phyloP scores from a whole-genome alignment of 306 rosid genomes.

The Arachis stenosperma region DNA sequence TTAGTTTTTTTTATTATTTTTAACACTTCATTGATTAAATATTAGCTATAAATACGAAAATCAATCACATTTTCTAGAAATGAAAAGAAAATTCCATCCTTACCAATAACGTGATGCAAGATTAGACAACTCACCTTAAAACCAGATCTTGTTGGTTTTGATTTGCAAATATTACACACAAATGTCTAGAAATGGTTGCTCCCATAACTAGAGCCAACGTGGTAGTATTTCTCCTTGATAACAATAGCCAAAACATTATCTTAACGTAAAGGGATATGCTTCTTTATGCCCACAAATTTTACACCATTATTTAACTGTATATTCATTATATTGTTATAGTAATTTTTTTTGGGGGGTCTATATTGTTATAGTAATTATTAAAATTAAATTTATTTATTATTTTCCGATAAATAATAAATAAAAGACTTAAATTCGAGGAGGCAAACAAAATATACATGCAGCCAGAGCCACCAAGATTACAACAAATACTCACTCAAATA shows the following conservation, averaged over 20 bases:
- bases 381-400: too few species aligned
- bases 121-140: neutral
- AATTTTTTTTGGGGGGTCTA: too few species aligned
- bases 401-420: too few species aligned
- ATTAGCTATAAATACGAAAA: neutral
- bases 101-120: neutral
- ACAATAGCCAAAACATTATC: conserved; percentile 6
- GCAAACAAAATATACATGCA: too few species aligned
- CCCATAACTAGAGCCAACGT: neutral
- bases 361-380: too few species aligned
- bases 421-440: too few species aligned
- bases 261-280: conserved; percentile 10
- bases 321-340: too few species aligned
- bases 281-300: conserved; percentile 1
- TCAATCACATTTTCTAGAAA: neutral
- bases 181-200: conserved; percentile 4
- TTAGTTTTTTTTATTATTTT: neutral
- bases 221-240: neutral
- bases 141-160: neutral
- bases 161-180: neutral
- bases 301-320: too few species aligned
- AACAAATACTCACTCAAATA: too few species aligned
- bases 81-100: neutral
- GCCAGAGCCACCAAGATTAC: too few species aligned
- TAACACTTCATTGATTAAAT: neutral